Evolutionary conservation across 495 filamentous ascomycete genomes (phyloP).

Genomic region (Neurospora pannonica): DNA sequence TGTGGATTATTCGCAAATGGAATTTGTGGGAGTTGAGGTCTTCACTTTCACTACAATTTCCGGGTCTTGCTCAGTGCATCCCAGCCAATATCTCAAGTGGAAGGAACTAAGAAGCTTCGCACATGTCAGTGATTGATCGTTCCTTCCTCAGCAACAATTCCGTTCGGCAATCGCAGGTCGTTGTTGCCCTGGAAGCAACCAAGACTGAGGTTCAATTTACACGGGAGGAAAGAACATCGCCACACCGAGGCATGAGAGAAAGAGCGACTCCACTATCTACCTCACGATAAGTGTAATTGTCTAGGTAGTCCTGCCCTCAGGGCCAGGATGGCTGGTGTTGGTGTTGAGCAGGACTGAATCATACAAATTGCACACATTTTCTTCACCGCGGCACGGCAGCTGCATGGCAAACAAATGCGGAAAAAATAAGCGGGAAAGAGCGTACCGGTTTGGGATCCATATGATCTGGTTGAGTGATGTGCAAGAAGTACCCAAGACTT

Average conservation of each 20-base stretch:
- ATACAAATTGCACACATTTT: background rate
- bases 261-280: background rate
- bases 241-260: background rate
- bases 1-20: background rate
- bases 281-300: background rate
- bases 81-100: background rate
- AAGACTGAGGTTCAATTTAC: background rate
- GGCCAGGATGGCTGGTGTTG: background rate
- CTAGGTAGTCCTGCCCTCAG: background rate
- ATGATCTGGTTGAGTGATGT: background rate
- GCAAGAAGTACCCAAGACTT: background rate
- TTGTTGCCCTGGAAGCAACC: background rate
- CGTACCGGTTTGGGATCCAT: background rate
- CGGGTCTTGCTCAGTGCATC: background rate
- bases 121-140: background rate
- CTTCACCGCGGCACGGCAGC: background rate
- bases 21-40: background rate
- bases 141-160: background rate
- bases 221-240: background rate
- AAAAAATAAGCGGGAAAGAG: background rate
- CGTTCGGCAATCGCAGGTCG: background rate
- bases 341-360: background rate
- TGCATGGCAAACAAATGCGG: background rate
- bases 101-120: background rate
- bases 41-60: background rate